Percentiles rank a stretch among this genome's conserved stretches.
Evolutionary conservation across 2,329 filamentous ascomycete species (phyloP).

Genomic region (Diaporthe vaccinii): DNA sequence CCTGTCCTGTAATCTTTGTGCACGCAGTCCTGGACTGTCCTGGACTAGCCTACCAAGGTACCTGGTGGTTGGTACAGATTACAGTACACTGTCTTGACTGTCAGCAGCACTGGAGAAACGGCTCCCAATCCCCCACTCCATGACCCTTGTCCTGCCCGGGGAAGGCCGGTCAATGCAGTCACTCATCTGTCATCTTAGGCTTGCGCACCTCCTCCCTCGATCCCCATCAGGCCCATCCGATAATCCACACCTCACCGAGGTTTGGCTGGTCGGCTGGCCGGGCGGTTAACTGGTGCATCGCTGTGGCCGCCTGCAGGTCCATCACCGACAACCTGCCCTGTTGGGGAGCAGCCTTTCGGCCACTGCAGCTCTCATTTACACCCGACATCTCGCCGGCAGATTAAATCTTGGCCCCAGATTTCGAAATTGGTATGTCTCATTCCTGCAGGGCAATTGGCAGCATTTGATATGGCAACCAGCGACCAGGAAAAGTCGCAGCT

Average conservation of each 20-base stretch:
- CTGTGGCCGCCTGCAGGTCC: slow-evolving; percentile 4
- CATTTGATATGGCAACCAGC: not conserved
- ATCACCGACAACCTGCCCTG: not conserved
- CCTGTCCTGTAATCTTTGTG: not conserved
- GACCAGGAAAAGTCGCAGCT: not conserved
- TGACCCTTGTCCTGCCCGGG: not conserved
- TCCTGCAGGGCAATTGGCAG: not conserved
- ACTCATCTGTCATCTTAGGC: not conserved
- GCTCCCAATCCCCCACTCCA: not conserved
- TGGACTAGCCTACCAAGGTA: not conserved
- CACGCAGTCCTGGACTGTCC: not conserved
- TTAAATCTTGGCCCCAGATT: slow-evolving; percentile 4
- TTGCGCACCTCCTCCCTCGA: not conserved
- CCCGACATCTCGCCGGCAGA: not conserved
- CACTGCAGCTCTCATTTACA: slow-evolving; percentile 4
- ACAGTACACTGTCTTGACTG: no score
- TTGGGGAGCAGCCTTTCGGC: not conserved
- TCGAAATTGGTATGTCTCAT: slow-evolving; percentile 23
- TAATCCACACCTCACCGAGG: slow-evolving; percentile 6
- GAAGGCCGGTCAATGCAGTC: not conserved
- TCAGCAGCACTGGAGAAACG: not conserved
- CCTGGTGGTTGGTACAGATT: not conserved
- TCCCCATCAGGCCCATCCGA: slow-evolving; percentile 1
- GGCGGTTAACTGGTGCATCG: slow-evolving; percentile 4
- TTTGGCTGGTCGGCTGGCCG: not conserved